A percentile compares a stretch with the other conserved stretches of the same genome.
phyloP scores from a whole-genome alignment of 1,284 basidiomycete species.

The Puccinia polysora region DNA sequence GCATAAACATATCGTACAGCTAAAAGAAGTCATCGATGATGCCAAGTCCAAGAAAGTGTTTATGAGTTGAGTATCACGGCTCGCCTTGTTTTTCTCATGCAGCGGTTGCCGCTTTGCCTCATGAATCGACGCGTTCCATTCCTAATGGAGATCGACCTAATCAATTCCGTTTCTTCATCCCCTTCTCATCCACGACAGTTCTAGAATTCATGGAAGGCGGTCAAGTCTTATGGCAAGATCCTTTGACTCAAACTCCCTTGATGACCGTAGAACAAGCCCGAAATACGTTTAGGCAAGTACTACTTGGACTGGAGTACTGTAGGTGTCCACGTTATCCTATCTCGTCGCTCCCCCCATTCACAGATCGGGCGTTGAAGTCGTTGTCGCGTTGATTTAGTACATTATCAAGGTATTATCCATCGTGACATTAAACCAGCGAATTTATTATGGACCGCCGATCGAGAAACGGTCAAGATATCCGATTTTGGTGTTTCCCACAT shows the following conservation, averaged over 20 bases:
- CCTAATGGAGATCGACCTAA: slow-evolving; percentile 40
- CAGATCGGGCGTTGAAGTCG: slow-evolving; percentile 15
- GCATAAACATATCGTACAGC: slow-evolving; percentile 83
- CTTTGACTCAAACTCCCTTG: slow-evolving; percentile 58
- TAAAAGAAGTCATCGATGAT: slow-evolving; percentile 95
- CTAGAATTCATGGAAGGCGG: slow-evolving; percentile 95
- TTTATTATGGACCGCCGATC: slow-evolving; percentile 78
- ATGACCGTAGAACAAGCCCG: slow-evolving; percentile 77
- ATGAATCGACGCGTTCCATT: too few species aligned
- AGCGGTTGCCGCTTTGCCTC: slow-evolving; percentile 47
- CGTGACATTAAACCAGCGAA: slow-evolving; percentile 99
- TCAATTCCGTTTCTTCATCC: slow-evolving; percentile 23
- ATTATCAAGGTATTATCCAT: slow-evolving; percentile 96
- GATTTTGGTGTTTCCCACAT: slow-evolving; percentile 97
- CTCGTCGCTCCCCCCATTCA: slow-evolving; percentile 9
- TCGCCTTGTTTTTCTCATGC: background rate
- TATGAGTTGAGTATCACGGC: slow-evolving; percentile 72
- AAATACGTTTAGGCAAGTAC: slow-evolving; percentile 81
- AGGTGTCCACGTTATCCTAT: slow-evolving; percentile 53
- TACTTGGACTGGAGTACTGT: slow-evolving; percentile 90
- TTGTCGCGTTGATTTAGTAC: slow-evolving; percentile 60
- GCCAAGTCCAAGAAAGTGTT: slow-evolving; percentile 81
- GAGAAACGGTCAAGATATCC: slow-evolving; percentile 81
- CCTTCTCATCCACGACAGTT: slow-evolving; percentile 57
- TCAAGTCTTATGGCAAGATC: slow-evolving; percentile 73